Conservation (phyloP, 352 stramenopile species). For the Pythium aquatile region DNA sequence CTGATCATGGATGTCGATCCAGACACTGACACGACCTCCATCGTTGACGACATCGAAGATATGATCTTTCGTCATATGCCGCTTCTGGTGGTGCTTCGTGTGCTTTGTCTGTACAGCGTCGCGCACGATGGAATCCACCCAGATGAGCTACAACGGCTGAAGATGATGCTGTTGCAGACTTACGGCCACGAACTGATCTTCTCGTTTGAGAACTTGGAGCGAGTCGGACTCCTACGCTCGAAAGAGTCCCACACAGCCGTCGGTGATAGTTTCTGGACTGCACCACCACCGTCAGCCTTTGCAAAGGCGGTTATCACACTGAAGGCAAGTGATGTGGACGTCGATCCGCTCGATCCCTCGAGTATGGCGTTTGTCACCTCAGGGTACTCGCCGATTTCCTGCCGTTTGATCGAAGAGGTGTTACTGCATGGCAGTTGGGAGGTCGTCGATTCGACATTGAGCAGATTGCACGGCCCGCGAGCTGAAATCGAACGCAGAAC, state of each 20-base stretch:
- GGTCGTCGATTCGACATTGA: slow-evolving; percentile 48
- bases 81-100: slow-evolving; percentile 47
- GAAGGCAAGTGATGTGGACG: slow-evolving; percentile 51
- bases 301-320: slow-evolving; percentile 22
- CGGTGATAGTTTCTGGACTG: not conserved
- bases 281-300: slow-evolving; percentile 4
- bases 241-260: not conserved
- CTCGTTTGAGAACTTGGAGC: slow-evolving; percentile 62
- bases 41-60: slow-evolving; percentile 42
- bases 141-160: slow-evolving; percentile 40
- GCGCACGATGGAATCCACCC: slow-evolving; percentile 43
- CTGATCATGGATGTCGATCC: slow-evolving; percentile 57
- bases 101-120: slow-evolving; percentile 67
- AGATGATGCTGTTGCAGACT: slow-evolving; percentile 56
- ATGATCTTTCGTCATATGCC: slow-evolving; percentile 60
- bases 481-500: slow-evolving; percentile 44
- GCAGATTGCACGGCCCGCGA: slow-evolving; percentile 45
- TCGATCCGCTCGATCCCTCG: slow-evolving; percentile 52
- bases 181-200: slow-evolving; percentile 78
- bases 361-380: slow-evolving; percentile 69
- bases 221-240: slow-evolving; percentile 48
- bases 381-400: slow-evolving; percentile 69
- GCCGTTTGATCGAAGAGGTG: slow-evolving; percentile 65
- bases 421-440: slow-evolving; percentile 50
- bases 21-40: slow-evolving; percentile 29